phyloP scores from a whole-genome alignment of 352 stramenopile genomes.

The Pythium phragmitis region DNA sequence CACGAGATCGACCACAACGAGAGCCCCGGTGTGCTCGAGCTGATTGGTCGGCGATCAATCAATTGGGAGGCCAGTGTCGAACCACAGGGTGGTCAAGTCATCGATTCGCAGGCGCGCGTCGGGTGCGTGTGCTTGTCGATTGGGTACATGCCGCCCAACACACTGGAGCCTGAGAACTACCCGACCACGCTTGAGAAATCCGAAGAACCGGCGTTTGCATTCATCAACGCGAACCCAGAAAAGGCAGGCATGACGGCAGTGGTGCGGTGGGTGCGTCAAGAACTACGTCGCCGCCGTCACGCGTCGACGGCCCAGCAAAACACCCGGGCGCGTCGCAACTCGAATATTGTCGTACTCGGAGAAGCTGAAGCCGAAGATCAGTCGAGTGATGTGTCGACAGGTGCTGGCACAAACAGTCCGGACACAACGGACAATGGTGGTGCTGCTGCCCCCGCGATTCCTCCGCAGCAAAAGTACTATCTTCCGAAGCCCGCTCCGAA shows the following conservation, averaged over 20 bases:
- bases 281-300: slow-evolving; percentile 51
- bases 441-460: slow-evolving; percentile 24
- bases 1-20: slow-evolving; percentile 84
- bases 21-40: slow-evolving; percentile 70
- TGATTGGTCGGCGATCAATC: slow-evolving; percentile 83
- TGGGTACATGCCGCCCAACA: slow-evolving; percentile 65
- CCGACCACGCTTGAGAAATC: slow-evolving; percentile 76
- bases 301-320: slow-evolving; percentile 14
- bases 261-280: slow-evolving; percentile 71
- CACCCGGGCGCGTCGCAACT: slow-evolving; percentile 50
- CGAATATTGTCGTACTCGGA: slow-evolving; percentile 86
- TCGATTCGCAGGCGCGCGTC: slow-evolving; percentile 83
- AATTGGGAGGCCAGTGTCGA: slow-evolving; percentile 89
- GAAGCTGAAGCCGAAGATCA: slow-evolving; percentile 74
- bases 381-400: slow-evolving; percentile 69
- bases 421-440: slow-evolving; percentile 1
- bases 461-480: slow-evolving; percentile 77
- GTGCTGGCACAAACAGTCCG: slow-evolving; percentile 13
- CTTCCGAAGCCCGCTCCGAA: slow-evolving; percentile 72
- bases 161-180: slow-evolving; percentile 60
- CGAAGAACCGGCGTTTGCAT: slow-evolving; percentile 80
- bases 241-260: slow-evolving; percentile 85
- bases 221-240: slow-evolving; percentile 74
- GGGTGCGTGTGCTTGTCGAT: slow-evolving; percentile 86
- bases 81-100: slow-evolving; percentile 79